A percentile compares a stretch with the other conserved stretches of the same genome.
These are phyloP conservation scores for Chalaropsis ovoidea DNA, from an alignment of 2,329 filamentous ascomycete genomes.

Conservation along the genomic window DNA sequence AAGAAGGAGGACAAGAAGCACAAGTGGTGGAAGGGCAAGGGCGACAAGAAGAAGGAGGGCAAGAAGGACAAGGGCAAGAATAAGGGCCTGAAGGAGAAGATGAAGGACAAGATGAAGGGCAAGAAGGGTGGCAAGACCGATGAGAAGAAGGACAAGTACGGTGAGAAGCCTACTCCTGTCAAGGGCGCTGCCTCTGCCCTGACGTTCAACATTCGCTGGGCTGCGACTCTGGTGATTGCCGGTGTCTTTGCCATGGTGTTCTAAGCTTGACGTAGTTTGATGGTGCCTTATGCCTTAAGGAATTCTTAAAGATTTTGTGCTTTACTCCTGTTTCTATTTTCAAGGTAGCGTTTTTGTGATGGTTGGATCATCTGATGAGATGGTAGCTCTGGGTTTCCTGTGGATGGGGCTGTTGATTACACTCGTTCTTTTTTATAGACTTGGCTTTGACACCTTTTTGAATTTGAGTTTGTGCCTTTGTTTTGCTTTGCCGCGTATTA, in stretches of 20 bases:
- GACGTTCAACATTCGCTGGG: slow-evolving; percentile 21
- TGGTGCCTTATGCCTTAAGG: slow-evolving; percentile 10
- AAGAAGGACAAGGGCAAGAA: slow-evolving; percentile 23
- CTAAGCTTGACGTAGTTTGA: slow-evolving; percentile 18
- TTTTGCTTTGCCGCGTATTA: not conserved
- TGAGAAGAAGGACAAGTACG: slow-evolving; percentile 23
- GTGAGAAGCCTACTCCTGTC: slow-evolving; percentile 21
- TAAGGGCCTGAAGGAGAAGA: slow-evolving; percentile 17
- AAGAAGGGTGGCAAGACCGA: slow-evolving; percentile 23
- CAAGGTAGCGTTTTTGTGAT: slow-evolving; percentile 11
- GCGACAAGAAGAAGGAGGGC: slow-evolving; percentile 23
- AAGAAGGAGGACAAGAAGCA: slow-evolving; percentile 26
- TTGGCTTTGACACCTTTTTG: not conserved
- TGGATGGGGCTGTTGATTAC: not conserved
- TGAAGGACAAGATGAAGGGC: slow-evolving; percentile 24
- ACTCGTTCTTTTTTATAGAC: slow-evolving; percentile 2
- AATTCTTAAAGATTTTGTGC: slow-evolving; percentile 16
- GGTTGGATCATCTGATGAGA: slow-evolving; percentile 8
- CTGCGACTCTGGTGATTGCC: slow-evolving; percentile 22
- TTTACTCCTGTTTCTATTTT: slow-evolving; percentile 16
- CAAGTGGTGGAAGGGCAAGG: slow-evolving; percentile 26
- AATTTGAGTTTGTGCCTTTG: not conserved
- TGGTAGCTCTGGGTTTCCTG: not conserved
- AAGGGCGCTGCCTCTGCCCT: slow-evolving; percentile 22
- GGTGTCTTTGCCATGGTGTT: slow-evolving; percentile 23